Base-by-base conservation (phyloP, 2,329 filamentous ascomycete species). In the Thelonectria discophora region DNA sequence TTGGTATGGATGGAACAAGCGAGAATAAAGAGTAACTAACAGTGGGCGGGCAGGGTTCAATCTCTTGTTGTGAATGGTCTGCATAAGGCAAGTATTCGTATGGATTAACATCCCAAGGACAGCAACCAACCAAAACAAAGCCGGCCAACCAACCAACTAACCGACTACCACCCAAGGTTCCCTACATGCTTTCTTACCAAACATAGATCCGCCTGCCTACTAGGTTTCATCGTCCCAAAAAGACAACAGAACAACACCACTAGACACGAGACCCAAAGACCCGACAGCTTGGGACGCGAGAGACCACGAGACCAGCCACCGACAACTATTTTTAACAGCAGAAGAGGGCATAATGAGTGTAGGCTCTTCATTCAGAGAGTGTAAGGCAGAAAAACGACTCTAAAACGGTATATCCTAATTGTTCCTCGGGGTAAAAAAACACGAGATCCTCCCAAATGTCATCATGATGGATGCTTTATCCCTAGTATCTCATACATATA, bases 361-460 rank as follows among this genome's bases (percentile, higher is more conserved):
- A 47, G 51, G 65, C 67, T 74, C 74, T 75, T 76, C 74, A 61
- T 68, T 65, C 72, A 66, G 72, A 76, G 17, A 17, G 39, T 42
- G 17, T 20, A 42, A 42, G 17, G 4, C 12, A 75, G 74, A 75
- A 72, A 72, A 71, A 74, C 64, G 62, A 70, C 63, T 76, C 73
- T 75, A 75, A 66, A 68, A 56, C 63, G 54, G 39, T 65, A 53
- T 58, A 47, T 30, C 52, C 52, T 46, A 11, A 45, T 56, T 55
- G 24, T 62, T 13, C 34, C 34, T 37, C 34, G 27, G 34, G 21
- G 21, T 3, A 6, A 24, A 24, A 37, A 68, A 67, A 32, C 55
- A 59, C 62, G 63, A 49, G 32, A 57, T 40, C 52, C 37, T 48
- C 45, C 52, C 42, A 45, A 34, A 37, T 13, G 34, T 15, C 34